Evolutionary conservation across 2,329 filamentous ascomycete species (phyloP).

Genomic region (Dactylonectria macrodidyma): DNA sequence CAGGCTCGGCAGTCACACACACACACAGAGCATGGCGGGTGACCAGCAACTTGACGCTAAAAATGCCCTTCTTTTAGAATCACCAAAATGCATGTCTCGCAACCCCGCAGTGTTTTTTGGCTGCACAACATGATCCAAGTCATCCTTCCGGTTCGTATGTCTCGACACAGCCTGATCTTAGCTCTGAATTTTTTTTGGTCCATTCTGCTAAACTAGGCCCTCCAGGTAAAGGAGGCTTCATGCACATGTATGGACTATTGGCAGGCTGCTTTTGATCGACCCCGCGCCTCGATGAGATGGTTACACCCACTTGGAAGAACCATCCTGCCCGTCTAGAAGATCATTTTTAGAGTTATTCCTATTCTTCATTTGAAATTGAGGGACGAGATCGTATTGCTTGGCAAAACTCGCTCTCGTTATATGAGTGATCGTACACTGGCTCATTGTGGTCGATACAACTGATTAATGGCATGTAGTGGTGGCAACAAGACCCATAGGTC

Average conservation of each 20-base stretch:
- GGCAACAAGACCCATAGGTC: neutral
- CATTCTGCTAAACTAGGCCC: neutral
- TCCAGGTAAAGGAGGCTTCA: neutral
- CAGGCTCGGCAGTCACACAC: neutral
- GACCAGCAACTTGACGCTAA: neutral
- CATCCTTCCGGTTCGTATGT: neutral
- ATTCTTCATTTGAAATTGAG: no score
- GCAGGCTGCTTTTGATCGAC: neutral
- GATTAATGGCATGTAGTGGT: neutral
- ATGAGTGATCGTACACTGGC: neutral
- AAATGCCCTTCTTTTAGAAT: neutral
- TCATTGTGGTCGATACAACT: neutral
- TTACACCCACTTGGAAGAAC: neutral
- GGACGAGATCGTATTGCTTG: neutral
- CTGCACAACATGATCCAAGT: neutral
- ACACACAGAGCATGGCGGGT: neutral
- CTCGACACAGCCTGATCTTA: neutral
- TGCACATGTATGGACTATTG: neutral
- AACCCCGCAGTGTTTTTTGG: neutral
- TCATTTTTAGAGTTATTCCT: neutral
- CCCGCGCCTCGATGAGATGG: neutral
- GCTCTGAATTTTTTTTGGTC: neutral
- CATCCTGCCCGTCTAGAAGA: neutral
- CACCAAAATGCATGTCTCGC: constrained; percentile 1
- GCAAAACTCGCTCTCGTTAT: neutral